Base-by-base conservation (phyloP, 192 early-diverging fungal genomes). In the Globomyces pollinis-pini region DNA sequence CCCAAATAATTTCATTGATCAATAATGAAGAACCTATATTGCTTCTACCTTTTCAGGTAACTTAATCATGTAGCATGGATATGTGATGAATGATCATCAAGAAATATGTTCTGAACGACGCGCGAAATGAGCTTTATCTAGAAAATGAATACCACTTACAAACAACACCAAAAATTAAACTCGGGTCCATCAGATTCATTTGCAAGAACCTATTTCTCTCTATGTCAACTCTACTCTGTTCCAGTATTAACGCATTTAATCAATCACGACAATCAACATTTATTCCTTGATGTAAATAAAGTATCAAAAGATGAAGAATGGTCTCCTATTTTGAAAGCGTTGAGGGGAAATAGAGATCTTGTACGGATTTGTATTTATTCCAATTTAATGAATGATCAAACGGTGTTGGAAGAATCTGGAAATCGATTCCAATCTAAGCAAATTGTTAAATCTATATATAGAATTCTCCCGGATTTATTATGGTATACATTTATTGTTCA, bases 291-390 rank as follows among this genome's bases (percentile, higher is more conserved):
- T 31, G 28, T 57, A 4, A 38, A 44, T 24, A 15, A 24, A 20
- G n/a, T 57, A 31, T 21, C 30, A 13, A 57, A 33, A 41, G 55
- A 57, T 18, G 55, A 33, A 8, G 55, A 57, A 13, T 57, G 55
- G 55, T 23, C 30, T 7, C 55, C 55, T 11, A 31, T 57, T 7
- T n/a, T 57, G 5, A 57, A 29, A 44, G 35, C 55, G 5, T 30
- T 57, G 29, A 29, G 38, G 0, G 26, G 41, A 33, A 57, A 26
- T 18, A 38, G 55, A 44, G 41, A 39, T 39, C 38, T 57, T 16
- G 55, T 8, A 20, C n/a, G 31, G 11, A 13, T 57, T 8, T 39
- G 24, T 57, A 38, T 57, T 3, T 57, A 31, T 57, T 57, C 55
- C 5, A 18, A 8, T 3, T 34, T 28, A 31, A 29, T 2, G 2